These are phyloP conservation scores for Blastocystis sp. DNA, from an alignment of 352 stramenopile species.

Conservation along the genomic window DNA sequence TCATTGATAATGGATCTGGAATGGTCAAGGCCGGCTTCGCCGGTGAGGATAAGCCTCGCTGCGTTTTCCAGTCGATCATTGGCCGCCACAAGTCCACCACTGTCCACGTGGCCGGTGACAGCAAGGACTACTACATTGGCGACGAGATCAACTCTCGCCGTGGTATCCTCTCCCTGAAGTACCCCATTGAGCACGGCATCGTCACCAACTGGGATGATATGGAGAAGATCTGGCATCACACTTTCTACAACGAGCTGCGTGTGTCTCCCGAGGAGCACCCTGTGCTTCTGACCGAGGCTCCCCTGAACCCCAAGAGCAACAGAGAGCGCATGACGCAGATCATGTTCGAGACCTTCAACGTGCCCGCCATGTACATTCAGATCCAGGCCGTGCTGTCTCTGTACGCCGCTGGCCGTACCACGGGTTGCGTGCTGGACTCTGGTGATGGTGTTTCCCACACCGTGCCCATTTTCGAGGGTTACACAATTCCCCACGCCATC, in stretches of 20 bases:
- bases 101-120: constrained; percentile 83
- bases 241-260: constrained; percentile 94
- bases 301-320: constrained; percentile 87
- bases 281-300: constrained; percentile 86
- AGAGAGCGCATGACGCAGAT: constrained; percentile 90
- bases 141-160: constrained; percentile 75
- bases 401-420: constrained; percentile 89
- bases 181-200: constrained; percentile 86
- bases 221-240: constrained; percentile 99
- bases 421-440: constrained; percentile 88
- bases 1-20: constrained; percentile 93
- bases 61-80: constrained; percentile 86
- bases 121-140: constrained; percentile 81
- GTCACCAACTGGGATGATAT: constrained; percentile 89
- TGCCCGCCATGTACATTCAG: constrained; percentile 84
- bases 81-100: constrained; percentile 90
- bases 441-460: constrained; percentile 88
- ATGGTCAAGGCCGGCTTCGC: constrained; percentile 93
- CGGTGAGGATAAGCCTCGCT: constrained; percentile 86
- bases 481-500: constrained; percentile 88
- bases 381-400: constrained; percentile 86
- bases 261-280: constrained; percentile 83
- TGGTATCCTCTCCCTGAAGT: constrained; percentile 80
- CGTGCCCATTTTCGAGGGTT: constrained; percentile 95
- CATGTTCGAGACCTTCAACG: constrained; percentile 98